Evolutionary conservation across 352 stramenopile genomes (phyloP), one percentile per base, ranked within the genome.

Genomic region (Pythium plurisporium): DNA sequence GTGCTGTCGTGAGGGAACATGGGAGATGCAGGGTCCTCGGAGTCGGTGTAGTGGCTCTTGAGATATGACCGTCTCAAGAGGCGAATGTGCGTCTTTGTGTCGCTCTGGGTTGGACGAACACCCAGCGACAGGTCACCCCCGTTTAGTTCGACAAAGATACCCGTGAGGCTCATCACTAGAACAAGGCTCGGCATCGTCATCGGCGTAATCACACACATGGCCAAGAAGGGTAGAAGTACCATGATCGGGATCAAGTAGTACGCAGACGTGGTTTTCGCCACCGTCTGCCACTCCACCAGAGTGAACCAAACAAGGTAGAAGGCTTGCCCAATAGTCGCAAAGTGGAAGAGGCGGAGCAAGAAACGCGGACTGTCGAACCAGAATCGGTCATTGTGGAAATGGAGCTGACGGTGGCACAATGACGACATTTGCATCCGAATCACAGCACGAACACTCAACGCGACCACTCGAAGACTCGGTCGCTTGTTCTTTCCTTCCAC

Each of bases 341-440:
- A 90, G 62, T 94, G 85, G 44, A 94, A 94, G 23, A 93, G 51
- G 14, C 81, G 77, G 33, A 93, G 62, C 33, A 93, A 57, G 37
- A 94, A 64, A 45, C 65, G 73, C 0, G 85, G 85, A 43, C 76
- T 89, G 45, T 82, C 63, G 50, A 94, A 93, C 85, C 85, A 94
- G 55, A 93, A 94, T 10, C 75, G 81, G 27, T 90, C 55, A 53
- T 94, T 76, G 51, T 94, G 85, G 47, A 84, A 72, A 42, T 94
- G 85, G 15, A 94, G 75, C 55, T 92, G 82, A 20, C 72, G 74
- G 31, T 94, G 85, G 44, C 82, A 94, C 33, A 94, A 60, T 17
- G 82, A 82, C n/a, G 82, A 91, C 84, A 94, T 94, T 43, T 94
- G 85, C 82, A 94, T 91, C 5, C 85, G 80, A 40, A 94, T 80